Evolutionary conservation across 1,139 yeast species (phyloP).

Genomic region (Blastobotrys raffinosifermentans): DNA sequence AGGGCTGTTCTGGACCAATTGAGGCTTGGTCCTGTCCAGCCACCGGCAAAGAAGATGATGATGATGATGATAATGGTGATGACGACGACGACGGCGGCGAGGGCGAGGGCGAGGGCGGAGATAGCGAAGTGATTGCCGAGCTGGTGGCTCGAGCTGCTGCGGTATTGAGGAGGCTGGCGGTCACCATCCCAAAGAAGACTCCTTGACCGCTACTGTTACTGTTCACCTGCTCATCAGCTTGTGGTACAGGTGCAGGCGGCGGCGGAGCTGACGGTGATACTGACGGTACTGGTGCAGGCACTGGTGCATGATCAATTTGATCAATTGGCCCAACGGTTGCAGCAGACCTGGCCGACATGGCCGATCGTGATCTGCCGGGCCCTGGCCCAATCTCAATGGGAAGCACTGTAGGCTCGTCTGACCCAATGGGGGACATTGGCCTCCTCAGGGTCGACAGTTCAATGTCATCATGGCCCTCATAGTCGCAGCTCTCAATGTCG

Average conservation of each 20-base stretch:
- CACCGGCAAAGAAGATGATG: background rate
- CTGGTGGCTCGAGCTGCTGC: slow-evolving; percentile 10
- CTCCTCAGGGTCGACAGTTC: background rate
- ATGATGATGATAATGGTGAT: background rate
- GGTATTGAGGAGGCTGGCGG: slow-evolving; percentile 13
- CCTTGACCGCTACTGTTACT: background rate
- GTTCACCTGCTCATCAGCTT: no score
- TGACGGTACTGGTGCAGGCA: no score
- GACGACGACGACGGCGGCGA: background rate
- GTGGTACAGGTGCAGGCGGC: background rate
- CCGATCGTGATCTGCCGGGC: no score
- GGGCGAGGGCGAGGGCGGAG: background rate
- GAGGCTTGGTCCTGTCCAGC: background rate
- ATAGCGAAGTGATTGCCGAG: slow-evolving; percentile 1
- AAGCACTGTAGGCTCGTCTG: background rate
- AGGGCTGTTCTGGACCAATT: background rate
- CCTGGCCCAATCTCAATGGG: background rate
- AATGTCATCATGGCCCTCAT: background rate
- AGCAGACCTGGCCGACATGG: no score
- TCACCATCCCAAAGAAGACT: slow-evolving; percentile 10
- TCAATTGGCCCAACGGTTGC: no score
- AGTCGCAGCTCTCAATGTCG: no score
- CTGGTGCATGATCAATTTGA: no score
- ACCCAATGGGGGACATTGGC: background rate
- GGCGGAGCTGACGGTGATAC: no score